Base-by-base conservation (phyloP, 345 rosid species). In the Erodium maritimum region DNA sequence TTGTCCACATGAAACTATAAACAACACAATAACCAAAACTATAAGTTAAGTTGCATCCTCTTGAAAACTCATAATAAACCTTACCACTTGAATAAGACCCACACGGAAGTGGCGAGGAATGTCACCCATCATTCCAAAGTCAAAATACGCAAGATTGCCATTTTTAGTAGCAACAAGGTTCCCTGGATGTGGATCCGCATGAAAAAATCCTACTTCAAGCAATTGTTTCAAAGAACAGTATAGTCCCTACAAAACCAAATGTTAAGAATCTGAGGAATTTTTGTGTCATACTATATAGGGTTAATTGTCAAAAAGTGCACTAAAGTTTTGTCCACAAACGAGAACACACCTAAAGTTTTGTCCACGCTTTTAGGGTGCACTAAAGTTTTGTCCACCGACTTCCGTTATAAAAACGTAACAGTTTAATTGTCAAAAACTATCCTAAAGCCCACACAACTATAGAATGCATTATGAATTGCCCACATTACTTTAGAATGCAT, bases 181-280 rank as follows among this genome's bases (percentile, higher is more conserved):
- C 76, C 99, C 99, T 62, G 99, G 99, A 75, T 93, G 96, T 13
- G 96, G 96, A 73, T 93, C 99, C 45, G 99, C 99, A 74, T 93
- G 99, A 73, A 93, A 93, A 77, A 84, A 93, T 59, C 99, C 99
- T 51, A 80, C 85, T 77, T 93, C 96, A 62, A 93, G 96, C 73
- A 93, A 75, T 67, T 93, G 99, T 76, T 84, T 86, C 69, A 87
- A 74, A 25, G 99, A 93, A 82, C 96, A 85, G 65, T 83, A 85
- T 64, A 93, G 69, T 48, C 96, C 99, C 96, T 89, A 68, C 37
- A 33, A 73, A 60, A 59, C 61, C 65, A 54, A 59, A 62, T 59
- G 3, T 17, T 61, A 62, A 25, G 37, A 29, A 29, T 29, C 37
- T 29, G 9, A 29, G 37, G 37, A 53, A 59, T 20, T 48, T 48